phyloP scores from a whole-genome alignment of 495 filamentous ascomycete genomes.

The Hyaloscypha hepaticicola region DNA sequence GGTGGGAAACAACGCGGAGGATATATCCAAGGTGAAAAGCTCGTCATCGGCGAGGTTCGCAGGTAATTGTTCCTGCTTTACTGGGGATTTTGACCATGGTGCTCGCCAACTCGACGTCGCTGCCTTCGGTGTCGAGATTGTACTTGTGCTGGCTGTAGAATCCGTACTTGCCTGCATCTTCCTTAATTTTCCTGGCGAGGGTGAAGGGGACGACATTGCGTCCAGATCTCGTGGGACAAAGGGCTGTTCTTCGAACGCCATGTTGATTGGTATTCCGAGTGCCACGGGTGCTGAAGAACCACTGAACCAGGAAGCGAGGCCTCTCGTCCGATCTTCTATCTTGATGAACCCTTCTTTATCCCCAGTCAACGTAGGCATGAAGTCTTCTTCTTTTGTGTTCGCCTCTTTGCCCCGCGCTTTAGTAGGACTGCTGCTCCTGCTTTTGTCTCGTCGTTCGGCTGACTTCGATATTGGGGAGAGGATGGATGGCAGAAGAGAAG shows the following conservation, averaged over 20 bases:
- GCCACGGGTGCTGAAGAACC: constrained; percentile 50
- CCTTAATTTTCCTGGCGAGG: background rate
- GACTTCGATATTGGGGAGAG: constrained; percentile 16
- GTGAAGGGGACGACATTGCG: background rate
- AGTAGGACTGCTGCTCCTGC: background rate
- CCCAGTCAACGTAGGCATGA: constrained; percentile 37
- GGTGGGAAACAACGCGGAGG: too few relatives aligned
- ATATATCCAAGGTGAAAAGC: constrained; percentile 62
- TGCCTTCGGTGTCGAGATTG: constrained; percentile 29
- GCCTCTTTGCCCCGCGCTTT: constrained; percentile 12
- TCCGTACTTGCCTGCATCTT: background rate
- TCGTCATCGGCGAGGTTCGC: constrained; percentile 53
- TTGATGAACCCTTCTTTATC: constrained; percentile 27
- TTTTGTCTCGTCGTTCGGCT: background rate
- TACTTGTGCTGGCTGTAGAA: constrained; percentile 33
- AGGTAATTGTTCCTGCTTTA: constrained; percentile 19
- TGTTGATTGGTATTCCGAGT: constrained; percentile 38
- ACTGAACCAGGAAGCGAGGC: constrained; percentile 51
- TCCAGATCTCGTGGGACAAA: background rate
- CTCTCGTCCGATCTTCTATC: constrained; percentile 40
- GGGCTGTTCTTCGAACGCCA: constrained; percentile 25
- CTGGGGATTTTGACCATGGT: constrained; percentile 7
- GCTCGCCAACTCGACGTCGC: background rate
- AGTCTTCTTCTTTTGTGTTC: constrained; percentile 26
- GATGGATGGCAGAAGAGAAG: constrained; percentile 26